These are phyloP conservation scores for Cutaneotrichosporon sp. DNA, from an alignment of 1,284 basidiomycete species.

Conservation along the genomic window DNA sequence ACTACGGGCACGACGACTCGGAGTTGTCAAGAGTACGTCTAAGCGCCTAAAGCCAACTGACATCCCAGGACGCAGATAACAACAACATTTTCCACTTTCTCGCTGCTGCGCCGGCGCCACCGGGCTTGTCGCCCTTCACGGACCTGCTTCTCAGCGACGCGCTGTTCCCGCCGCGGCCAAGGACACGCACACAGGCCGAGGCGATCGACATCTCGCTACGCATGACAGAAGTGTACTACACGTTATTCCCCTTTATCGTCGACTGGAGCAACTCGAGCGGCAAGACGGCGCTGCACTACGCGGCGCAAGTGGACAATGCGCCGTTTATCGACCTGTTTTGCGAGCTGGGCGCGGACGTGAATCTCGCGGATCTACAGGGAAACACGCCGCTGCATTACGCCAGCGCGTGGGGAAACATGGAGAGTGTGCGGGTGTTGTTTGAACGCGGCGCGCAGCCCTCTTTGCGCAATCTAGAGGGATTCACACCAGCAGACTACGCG, in stretches of 20 bases:
- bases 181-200: slow-evolving; percentile 16
- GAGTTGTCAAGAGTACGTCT: slow-evolving; percentile 74
- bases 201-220: slow-evolving; percentile 24
- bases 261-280: slow-evolving; percentile 86
- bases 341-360: slow-evolving; percentile 78
- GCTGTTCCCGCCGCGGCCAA: slow-evolving; percentile 23
- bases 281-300: slow-evolving; percentile 82
- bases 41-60: not conserved
- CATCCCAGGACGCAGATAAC: slow-evolving; percentile 69
- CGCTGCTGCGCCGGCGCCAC: slow-evolving; percentile 61
- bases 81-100: slow-evolving; percentile 85
- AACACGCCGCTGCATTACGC: slow-evolving; percentile 84
- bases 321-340: slow-evolving; percentile 68
- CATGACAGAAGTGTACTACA: slow-evolving; percentile 36
- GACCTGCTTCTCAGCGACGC: slow-evolving; percentile 26
- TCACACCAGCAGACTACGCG: slow-evolving; percentile 84
- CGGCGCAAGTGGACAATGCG: slow-evolving; percentile 80
- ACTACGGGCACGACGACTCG: slow-evolving; percentile 78
- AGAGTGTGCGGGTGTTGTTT: slow-evolving; percentile 80
- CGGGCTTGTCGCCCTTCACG: slow-evolving; percentile 21
- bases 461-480: slow-evolving; percentile 80
- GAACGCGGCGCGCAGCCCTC: slow-evolving; percentile 77
- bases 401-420: slow-evolving; percentile 38
- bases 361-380: slow-evolving; percentile 81
- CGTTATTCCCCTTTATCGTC: slow-evolving; percentile 60